phyloP scores from a whole-genome alignment of 1,139 yeast species.

The Hemisphaericaspora xylanilytica region DNA sequence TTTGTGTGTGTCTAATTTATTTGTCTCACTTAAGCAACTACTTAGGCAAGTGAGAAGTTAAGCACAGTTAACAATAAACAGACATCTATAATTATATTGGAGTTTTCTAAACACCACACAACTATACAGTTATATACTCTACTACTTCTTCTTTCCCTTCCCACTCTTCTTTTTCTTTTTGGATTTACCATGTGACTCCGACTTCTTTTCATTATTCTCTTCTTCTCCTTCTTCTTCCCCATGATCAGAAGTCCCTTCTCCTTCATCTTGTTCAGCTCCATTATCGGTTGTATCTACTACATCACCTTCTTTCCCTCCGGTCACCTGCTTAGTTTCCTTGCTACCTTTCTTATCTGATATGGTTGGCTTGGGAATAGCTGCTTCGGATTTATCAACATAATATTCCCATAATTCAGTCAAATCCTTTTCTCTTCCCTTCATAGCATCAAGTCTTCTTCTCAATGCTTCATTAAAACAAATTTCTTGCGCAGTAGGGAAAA shows the following conservation, averaged over 20 bases:
- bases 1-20: no score
- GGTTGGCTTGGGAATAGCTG: background rate
- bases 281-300: no score
- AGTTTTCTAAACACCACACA: no score
- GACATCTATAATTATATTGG: no score
- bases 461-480: conserved; percentile 90
- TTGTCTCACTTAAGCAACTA: no score
- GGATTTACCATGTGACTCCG: background rate
- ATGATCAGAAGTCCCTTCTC: conserved; percentile 1
- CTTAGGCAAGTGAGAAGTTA: no score
- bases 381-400: conserved; percentile 21
- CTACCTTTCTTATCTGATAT: background rate
- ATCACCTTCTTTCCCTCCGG: background rate
- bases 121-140: no score
- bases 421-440: conserved; percentile 52
- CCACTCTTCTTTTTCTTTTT: conserved; percentile 6
- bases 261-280: background rate
- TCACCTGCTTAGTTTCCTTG: background rate
- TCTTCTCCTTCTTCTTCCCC: conserved; percentile 2
- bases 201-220: background rate
- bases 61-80: no score
- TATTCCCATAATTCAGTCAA: conserved; percentile 52
- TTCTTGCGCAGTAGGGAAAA: conserved; percentile 82
- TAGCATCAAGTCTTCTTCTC: conserved; percentile 71
- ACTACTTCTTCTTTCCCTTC: conserved; percentile 6